Evolutionary conservation across 495 filamentous ascomycete species (phyloP), one percentile per base, ranked within the genome.

Genomic region (Pseudomonodictys pantanalensis): DNA sequence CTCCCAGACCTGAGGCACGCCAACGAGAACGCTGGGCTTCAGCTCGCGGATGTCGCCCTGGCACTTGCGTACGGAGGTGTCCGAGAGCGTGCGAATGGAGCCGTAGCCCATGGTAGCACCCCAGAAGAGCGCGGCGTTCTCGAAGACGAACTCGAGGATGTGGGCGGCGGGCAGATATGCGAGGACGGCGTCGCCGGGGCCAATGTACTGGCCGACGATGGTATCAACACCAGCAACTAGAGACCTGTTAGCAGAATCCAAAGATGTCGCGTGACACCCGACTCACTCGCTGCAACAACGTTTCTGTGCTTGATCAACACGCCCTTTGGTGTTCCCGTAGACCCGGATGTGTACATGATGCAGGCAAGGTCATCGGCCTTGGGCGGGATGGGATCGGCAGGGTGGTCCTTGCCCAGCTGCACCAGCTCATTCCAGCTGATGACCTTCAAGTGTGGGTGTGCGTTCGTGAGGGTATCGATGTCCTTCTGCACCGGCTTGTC

Each of bases 281-380:
- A 77, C 86, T 74, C 79, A 90, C 89, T 85, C 47, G 92, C 87
- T 64, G 89, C 92, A 66, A 98, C 79, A 18, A 98, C 90, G 67
- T 91, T 89, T 52, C 77, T 87, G 72, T 98, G 93, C 66, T 86
- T 93, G 63, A 98, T 74, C 28, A 91, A 85, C 25, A 98, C 93
- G 74, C 93, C 93, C 80, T 97, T 98, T 32, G 93, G 93, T 0
- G 91, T 83, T 47, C 93, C 93, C 3, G 93, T 98, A n/a, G 92
- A 96, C 41, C 93, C 93, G 28, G 93, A 97, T 1, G 93, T 98
- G 78, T 97, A 98, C 93, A 98, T 98, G 73, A 98, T 95, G 71
- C 93, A 96, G 80, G 88, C 93, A 11, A 98, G 82, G 71, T 96
- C 92, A 47, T 96, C 89, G 1, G 89, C 81, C 24, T 77, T 73